Conservation (phyloP, 176 grass and related monocot genomes). For the Dactylis glomerata region DNA sequence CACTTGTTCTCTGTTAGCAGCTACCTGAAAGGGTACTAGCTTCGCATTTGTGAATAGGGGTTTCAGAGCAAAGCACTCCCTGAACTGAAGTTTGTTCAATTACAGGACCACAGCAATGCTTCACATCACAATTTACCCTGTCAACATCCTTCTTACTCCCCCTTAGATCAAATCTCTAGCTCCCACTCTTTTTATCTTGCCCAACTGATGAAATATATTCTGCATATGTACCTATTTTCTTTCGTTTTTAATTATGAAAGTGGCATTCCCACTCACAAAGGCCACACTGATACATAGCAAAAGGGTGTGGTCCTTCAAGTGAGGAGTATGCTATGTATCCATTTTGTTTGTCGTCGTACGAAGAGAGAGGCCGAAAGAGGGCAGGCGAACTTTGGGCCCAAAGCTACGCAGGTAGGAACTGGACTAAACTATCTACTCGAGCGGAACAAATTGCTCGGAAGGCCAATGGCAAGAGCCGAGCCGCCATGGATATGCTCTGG, state of each 20-base stretch:
- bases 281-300: conserved; percentile 14
- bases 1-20: not conserved
- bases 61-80: not conserved
- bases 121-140: not conserved
- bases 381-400: conserved; percentile 20
- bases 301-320: conserved; percentile 49
- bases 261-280: conserved; percentile 48
- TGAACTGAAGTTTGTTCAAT: not conserved
- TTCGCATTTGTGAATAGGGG: not conserved
- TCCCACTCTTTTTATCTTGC: too few relatives aligned
- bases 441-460: conserved; percentile 41
- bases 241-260: conserved; percentile 14
- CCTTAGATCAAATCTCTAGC: too few relatives aligned
- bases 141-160: not conserved
- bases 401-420: not conserved
- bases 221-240: not conserved
- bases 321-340: conserved; percentile 30
- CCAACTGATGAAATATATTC: too few relatives aligned
- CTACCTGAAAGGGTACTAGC: not conserved
- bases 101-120: not conserved
- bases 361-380: not conserved
- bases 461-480: not conserved
- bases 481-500: conserved; percentile 31
- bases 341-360: conserved; percentile 24
- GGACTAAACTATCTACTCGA: conserved; percentile 47